Percentiles rank a stretch among this genome's conserved stretches.
These are phyloP conservation scores for Mortierella antarctica DNA, from an alignment of 192 early-diverging fungal genomes.

Conservation along the genomic window DNA sequence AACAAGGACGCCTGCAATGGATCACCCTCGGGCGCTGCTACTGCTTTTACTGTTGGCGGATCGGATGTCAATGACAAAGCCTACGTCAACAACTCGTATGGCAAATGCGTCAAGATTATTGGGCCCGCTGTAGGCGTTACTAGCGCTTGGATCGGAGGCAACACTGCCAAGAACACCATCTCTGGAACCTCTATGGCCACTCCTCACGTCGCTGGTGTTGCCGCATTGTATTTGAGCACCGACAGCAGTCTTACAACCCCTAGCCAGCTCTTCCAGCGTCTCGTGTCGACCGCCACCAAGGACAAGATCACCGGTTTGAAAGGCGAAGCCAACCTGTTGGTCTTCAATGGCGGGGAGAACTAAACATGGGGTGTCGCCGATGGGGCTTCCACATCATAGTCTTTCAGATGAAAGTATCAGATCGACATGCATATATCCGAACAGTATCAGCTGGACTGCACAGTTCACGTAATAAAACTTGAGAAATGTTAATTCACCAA, in stretches of 20 bases:
- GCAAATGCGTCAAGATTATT: slow-evolving; percentile 94
- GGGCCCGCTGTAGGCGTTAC: slow-evolving; percentile 91
- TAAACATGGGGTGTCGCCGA: slow-evolving; percentile 1
- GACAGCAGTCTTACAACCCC: slow-evolving; percentile 54
- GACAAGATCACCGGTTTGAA: slow-evolving; percentile 62
- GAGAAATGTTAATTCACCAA: too few species aligned
- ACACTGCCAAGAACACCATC: slow-evolving; percentile 83
- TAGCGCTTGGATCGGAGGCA: slow-evolving; percentile 82
- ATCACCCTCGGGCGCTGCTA: slow-evolving; percentile 61
- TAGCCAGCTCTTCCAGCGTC: slow-evolving; percentile 66
- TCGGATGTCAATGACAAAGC: slow-evolving; percentile 80
- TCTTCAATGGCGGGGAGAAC: slow-evolving; percentile 63
- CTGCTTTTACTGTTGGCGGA: slow-evolving; percentile 88
- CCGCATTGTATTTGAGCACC: slow-evolving; percentile 73
- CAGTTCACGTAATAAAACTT: too few species aligned
- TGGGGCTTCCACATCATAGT: too few species aligned
- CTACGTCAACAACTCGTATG: slow-evolving; percentile 85
- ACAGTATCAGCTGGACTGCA: too few species aligned
- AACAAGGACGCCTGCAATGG: slow-evolving; percentile 70
- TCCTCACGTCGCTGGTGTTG: slow-evolving; percentile 92
- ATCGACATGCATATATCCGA: too few species aligned
- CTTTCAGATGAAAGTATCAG: too few species aligned
- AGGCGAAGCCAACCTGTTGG: slow-evolving; percentile 66
- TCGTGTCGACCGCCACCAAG: slow-evolving; percentile 63
- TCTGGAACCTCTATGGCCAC: slow-evolving; percentile 97